phyloP scores from a whole-genome alignment of 345 rosid genomes.

The Eucalyptus cloeziana region DNA sequence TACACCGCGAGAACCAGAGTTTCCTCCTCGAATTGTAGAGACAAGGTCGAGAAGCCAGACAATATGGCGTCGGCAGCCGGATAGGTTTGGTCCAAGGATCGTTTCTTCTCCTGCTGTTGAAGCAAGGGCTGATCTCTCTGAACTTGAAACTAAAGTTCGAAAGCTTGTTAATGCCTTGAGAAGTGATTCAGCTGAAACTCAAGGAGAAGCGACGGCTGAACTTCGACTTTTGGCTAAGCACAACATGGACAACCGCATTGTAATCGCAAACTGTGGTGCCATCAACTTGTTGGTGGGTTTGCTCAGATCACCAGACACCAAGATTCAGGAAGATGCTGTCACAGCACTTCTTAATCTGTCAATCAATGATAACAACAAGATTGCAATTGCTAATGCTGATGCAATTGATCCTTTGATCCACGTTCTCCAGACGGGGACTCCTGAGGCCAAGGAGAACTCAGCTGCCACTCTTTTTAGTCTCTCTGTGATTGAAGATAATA shows the following conservation, averaged over 20 bases:
- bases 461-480: conserved; percentile 90
- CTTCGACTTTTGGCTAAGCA: conserved; percentile 70
- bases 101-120: conserved; percentile 53
- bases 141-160: conserved; percentile 53
- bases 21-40: conserved; percentile 42
- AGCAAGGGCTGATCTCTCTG: conserved; percentile 69
- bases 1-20: conserved; percentile 40
- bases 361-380: conserved; percentile 69
- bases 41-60: conserved; percentile 48
- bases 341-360: conserved; percentile 90
- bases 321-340: conserved; percentile 69
- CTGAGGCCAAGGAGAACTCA: conserved; percentile 81
- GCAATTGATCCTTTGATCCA: conserved; percentile 73
- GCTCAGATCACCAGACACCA: conserved; percentile 43
- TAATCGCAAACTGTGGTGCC: conserved; percentile 70
- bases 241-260: conserved; percentile 68
- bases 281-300: conserved; percentile 45
- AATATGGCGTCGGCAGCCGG: conserved; percentile 71
- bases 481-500: conserved; percentile 75
- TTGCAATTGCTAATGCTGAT: conserved; percentile 52
- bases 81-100: conserved; percentile 59
- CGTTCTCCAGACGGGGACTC: conserved; percentile 69
- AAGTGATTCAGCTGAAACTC: conserved; percentile 42
- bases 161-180: conserved; percentile 59
- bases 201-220: conserved; percentile 44